Base-by-base conservation (phyloP, 192 early-diverging fungal species). In the Funneliformis geosporum region DNA sequence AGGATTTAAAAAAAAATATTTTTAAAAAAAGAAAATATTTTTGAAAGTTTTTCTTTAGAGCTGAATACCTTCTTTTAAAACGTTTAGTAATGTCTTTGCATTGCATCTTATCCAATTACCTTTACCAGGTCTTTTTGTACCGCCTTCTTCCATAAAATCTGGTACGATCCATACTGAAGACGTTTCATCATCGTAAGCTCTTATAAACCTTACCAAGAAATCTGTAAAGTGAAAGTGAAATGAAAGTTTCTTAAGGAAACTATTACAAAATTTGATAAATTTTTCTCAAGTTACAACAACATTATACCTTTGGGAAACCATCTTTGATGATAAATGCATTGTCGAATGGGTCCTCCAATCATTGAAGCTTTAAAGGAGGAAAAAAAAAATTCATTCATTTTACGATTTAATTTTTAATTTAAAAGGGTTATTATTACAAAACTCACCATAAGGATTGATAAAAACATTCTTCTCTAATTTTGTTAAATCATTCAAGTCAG, bases 181-280 rank as follows among this genome's bases (percentile, higher is more conserved):
- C 33, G 72, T 73, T 60, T 55, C 47, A 3, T 59, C 18, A 73
- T 73, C 72, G 59, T 73, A 55, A 50, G 55, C 47, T 73, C 40
- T 73, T 59, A 73, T 73, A 16, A 73, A 73, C 28, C 72, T 47
- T 23, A 73, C 38, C 47, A 73, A 38, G 27, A 73, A 73, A 73
- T 59, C 72, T 73, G 16, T 44, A 28, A 72, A 25, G 21, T 64
- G n/a, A n/a, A n/a, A n/a, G n/a, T n/a, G n/a, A 64, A 64, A 64
- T 64, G 61, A 64, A 64, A 27, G 2, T 64, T 38, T 67, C n/a
- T n/a, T n/a, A n/a, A n/a, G n/a, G n/a, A n/a, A n/a, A n/a, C n/a
- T n/a, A n/a, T n/a, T n/a, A n/a, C n/a, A n/a, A n/a, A n/a, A n/a
- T n/a, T n/a, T n/a, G n/a, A n/a, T n/a, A n/a, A n/a, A n/a, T n/a